phyloP scores from a whole-genome alignment of 768 basidiomycete genomes.

The Mycena belliarum region DNA sequence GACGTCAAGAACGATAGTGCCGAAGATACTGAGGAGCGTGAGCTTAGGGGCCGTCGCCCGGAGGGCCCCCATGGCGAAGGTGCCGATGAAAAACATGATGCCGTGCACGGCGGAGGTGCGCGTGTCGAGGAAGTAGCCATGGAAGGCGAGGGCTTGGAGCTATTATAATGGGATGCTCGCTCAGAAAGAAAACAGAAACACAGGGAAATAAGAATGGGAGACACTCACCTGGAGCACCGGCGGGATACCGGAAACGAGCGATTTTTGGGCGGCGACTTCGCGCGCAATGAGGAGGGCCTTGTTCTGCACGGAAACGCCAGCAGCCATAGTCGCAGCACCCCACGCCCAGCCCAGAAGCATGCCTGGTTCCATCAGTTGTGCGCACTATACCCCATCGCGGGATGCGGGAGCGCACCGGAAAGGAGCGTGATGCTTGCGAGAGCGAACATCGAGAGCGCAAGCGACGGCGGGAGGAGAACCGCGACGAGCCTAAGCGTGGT shows the following conservation, averaged over 20 bases:
- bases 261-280: constrained; percentile 36
- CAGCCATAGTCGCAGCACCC: constrained; percentile 45
- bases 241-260: background rate
- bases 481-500: constrained; percentile 34
- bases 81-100: constrained; percentile 44
- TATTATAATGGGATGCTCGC: too few species aligned
- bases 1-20: constrained; percentile 45
- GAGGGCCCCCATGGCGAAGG: constrained; percentile 38
- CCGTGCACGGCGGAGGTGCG: constrained; percentile 46
- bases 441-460: constrained; percentile 40
- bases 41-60: constrained; percentile 44
- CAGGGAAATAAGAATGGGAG: background rate
- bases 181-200: too few species aligned
- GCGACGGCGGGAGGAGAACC: constrained; percentile 39
- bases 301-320: constrained; percentile 38
- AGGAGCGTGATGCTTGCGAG: background rate
- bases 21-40: constrained; percentile 42
- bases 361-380: constrained; percentile 24
- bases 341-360: constrained; percentile 51
- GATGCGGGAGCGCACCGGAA: background rate
- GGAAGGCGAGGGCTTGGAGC: constrained; percentile 34
- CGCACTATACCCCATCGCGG: too few species aligned
- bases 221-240: constrained; percentile 4
- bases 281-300: constrained; percentile 36
- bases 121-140: constrained; percentile 45